Base-by-base conservation (phyloP, 257 asterid genomes). In the Primulina tabacum region DNA sequence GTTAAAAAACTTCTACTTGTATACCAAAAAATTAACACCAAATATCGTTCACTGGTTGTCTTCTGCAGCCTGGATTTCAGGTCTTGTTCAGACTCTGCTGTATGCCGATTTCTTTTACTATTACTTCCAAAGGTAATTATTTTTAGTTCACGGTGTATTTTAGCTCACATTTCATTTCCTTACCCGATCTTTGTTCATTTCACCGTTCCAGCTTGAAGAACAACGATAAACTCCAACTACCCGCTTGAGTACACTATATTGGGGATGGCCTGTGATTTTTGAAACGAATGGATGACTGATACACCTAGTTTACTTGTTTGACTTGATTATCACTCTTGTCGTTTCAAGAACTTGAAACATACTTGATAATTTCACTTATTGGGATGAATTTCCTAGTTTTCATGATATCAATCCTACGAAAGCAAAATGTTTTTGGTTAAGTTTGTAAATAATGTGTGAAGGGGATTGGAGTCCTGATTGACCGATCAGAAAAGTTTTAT, bases 31-130 rank as follows among this genome's bases (percentile, higher is more conserved):
- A 38, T 9, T 50, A 17, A 62, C n/a, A 52, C 29, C 59, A 14
- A n/a, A 50, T 16, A 6, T 63, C 20, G 35, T 60, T 35, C 21
- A 50, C 62, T 65, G 37, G 70, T 67, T 71, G 65, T 60, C 55
- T 18, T 16, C 12, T 67, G 81, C 90, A 90, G 97, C 95, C 70
- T 90, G 97, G 97, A 81, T 86, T 65, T 75, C 95, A 7, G 97
- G 97, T 61, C 83, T 90, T 16, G 85, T 83, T 67, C 97, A 90
- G 78, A 90, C 97, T 53, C 76, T 84, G 58, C 90, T 90, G 37
- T 90, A 88, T 50, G 95, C 92, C 18, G 97, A 90, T 85, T 90
- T 90, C 90, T 90, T 90, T 80, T 90, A 88, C 64, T 90, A 90
- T 70, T 90, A 90, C 90, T 86, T 88, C 88, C 93, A 85, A 82